Evolutionary conservation across 2,329 filamentous ascomycete genomes (phyloP).

Genomic region (Phaeosphaeriaceae sp.): DNA sequence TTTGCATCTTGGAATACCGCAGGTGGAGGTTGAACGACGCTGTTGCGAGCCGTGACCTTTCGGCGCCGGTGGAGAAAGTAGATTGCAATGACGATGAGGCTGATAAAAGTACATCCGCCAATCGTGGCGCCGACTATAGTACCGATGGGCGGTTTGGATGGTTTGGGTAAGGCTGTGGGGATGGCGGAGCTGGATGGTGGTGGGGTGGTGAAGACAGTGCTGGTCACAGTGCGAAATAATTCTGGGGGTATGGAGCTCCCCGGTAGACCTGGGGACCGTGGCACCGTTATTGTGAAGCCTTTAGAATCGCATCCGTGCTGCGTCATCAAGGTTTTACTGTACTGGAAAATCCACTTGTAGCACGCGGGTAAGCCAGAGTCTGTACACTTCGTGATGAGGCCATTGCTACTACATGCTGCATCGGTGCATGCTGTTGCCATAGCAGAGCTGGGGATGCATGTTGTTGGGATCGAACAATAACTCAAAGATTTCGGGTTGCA

Average conservation of each 20-base stretch:
- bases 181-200: conserved; percentile 2
- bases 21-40: not conserved
- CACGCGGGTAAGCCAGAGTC: conserved; percentile 26
- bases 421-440: conserved; percentile 37
- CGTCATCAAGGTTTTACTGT: conserved; percentile 32
- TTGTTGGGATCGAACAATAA: conserved; percentile 37
- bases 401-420: conserved; percentile 28
- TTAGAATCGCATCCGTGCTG: conserved; percentile 39
- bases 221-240: conserved; percentile 8
- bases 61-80: conserved; percentile 30
- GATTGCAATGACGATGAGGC: conserved; percentile 26
- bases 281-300: conserved; percentile 25
- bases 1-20: not conserved
- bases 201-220: no score
- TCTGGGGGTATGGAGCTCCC: not conserved
- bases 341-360: conserved; percentile 37
- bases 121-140: conserved; percentile 44
- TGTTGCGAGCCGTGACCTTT: conserved; percentile 2
- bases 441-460: conserved; percentile 36
- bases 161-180: not conserved
- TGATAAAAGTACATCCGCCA: conserved; percentile 35
- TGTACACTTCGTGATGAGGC: conserved; percentile 40
- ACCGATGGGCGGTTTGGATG: conserved; percentile 26
- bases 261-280: conserved; percentile 11
- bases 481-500: conserved; percentile 30